Conservation (phyloP, 352 stramenopile species). For the Globisporangium irregulare region DNA sequence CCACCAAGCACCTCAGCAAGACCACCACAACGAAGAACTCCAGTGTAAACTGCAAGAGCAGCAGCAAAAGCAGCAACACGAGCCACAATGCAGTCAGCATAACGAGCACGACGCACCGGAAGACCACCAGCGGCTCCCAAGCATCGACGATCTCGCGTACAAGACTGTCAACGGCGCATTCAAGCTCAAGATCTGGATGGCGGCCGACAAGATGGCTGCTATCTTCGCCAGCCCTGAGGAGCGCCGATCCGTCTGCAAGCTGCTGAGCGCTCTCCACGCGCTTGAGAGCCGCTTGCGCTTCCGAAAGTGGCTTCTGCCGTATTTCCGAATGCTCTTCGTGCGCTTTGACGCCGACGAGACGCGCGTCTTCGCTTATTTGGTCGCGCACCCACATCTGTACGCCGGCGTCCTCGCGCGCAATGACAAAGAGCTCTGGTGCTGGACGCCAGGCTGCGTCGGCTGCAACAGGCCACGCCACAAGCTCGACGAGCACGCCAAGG, state of each 20-base stretch:
- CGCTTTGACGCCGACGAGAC: not conserved
- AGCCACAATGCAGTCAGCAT: not conserved
- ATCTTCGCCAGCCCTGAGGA: not conserved
- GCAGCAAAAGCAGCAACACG: not conserved
- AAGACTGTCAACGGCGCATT: not conserved
- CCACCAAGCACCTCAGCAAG: not conserved
- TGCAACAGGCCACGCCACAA: slow-evolving; percentile 4
- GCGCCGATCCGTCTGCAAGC: not conserved
- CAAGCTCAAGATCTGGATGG: not conserved
- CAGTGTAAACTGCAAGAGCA: not conserved
- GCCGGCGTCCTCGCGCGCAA: not conserved
- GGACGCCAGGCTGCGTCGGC: not conserved
- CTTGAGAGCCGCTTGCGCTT: not conserved
- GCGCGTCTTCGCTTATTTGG: not conserved
- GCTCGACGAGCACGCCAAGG: not conserved
- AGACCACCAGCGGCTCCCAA: not conserved
- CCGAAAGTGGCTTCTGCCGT: not conserved
- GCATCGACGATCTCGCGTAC: not conserved
- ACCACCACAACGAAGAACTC: not conserved
- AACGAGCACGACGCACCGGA: not conserved
- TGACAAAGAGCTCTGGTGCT: not conserved
- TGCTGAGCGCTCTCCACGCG: not conserved
- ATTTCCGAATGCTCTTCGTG: not conserved
- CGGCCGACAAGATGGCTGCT: not conserved
- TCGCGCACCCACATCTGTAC: not conserved